phyloP scores from a whole-genome alignment of 306 rosid species.

The Biancaea sappan region DNA sequence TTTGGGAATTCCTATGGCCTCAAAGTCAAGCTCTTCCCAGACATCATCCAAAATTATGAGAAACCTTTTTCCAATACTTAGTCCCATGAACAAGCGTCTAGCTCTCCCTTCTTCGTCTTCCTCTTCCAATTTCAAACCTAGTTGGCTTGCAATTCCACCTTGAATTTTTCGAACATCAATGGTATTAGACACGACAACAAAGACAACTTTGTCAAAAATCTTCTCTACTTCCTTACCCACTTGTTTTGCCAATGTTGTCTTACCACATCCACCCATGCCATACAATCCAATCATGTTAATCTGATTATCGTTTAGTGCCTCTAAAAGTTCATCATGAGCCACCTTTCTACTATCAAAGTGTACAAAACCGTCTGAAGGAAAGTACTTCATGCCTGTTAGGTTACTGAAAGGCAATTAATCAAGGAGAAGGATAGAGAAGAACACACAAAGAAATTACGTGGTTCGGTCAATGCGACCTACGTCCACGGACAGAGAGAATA shows the following conservation, averaged over 20 bases:
- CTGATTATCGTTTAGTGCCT: not conserved
- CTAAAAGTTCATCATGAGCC: not conserved
- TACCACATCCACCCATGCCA: not conserved
- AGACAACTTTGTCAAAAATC: not conserved
- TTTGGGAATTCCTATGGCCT: not conserved
- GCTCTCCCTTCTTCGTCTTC: not conserved
- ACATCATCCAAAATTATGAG: not conserved
- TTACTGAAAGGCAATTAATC: no score
- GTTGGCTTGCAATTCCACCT: not conserved
- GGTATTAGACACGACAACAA: not conserved
- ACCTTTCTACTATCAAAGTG: not conserved
- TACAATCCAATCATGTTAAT: not conserved
- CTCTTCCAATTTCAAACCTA: not conserved
- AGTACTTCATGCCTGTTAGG: no score
- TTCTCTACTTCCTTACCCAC: not conserved
- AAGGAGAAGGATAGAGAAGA: no score
- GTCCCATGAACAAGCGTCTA: not conserved
- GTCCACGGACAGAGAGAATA: no score
- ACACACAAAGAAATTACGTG: no score
- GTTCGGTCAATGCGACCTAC: no score
- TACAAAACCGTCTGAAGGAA: not conserved
- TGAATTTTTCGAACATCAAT: not conserved
- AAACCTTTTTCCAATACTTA: not conserved
- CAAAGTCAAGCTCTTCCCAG: not conserved
- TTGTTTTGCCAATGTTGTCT: not conserved